phyloP scores from a whole-genome alignment of 106 monocot genomes.

The Dioscorea alata region DNA sequence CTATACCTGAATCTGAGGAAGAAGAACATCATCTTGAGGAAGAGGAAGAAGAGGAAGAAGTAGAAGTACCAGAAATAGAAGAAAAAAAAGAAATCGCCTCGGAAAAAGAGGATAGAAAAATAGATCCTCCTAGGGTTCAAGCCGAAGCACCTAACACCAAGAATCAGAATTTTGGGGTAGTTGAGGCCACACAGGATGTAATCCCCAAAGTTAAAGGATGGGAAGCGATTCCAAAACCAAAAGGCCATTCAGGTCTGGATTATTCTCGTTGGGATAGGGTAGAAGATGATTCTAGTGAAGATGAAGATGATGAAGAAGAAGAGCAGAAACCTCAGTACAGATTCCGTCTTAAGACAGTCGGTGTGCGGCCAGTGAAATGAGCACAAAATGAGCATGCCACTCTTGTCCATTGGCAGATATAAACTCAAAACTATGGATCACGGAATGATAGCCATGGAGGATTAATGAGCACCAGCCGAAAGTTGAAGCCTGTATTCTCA shows the following conservation, averaged over 20 bases:
- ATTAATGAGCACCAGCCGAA: no score
- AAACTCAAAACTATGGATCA: no score
- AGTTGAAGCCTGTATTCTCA: no score
- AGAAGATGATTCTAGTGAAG: slow-evolving; percentile 79
- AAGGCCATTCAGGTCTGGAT: slow-evolving; percentile 85
- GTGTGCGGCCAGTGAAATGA: slow-evolving; percentile 76
- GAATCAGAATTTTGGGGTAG: slow-evolving; percentile 8
- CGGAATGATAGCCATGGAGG: no score
- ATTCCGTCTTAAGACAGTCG: slow-evolving; percentile 76
- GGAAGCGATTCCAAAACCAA: slow-evolving; percentile 80
- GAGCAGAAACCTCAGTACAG: slow-evolving; percentile 58
- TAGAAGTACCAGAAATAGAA: slow-evolving; percentile 7
- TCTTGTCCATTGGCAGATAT: no score
- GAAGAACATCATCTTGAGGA: slow-evolving; percentile 45
- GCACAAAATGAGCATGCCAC: not conserved
- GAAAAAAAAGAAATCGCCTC: slow-evolving; percentile 23
- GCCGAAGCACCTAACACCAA: slow-evolving; percentile 3
- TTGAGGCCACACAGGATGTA: slow-evolving; percentile 5
- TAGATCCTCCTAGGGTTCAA: slow-evolving; percentile 2
- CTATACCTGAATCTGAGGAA: slow-evolving; percentile 89
- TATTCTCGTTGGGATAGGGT: slow-evolving; percentile 94
- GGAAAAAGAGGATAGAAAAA: slow-evolving; percentile 8
- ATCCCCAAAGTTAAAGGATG: slow-evolving; percentile 32
- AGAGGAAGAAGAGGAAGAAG: slow-evolving; percentile 38
- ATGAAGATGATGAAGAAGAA: slow-evolving; percentile 71